Percentiles rank a stretch among this genome's conserved stretches.
Conservation (phyloP, 1,139 yeast genomes). For the Saccharomyces hybrid region DNA sequence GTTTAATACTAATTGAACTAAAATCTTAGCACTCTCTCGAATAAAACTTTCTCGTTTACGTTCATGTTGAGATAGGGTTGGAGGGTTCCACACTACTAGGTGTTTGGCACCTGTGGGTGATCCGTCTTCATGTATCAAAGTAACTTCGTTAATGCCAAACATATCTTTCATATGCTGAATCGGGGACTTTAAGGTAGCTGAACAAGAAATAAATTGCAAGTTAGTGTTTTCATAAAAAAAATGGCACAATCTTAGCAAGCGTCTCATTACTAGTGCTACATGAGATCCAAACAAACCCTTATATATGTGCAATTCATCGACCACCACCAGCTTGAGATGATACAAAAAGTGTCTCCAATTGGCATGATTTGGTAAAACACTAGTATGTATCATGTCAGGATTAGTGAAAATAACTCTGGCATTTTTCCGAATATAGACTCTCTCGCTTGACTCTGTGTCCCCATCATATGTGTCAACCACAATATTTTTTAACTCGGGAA, state of each 20-base stretch:
- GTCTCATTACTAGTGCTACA: constrained; percentile 75
- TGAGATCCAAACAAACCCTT: constrained; percentile 88
- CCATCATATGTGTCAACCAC: constrained; percentile 83
- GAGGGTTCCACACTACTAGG: constrained; percentile 78
- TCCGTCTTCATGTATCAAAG: constrained; percentile 67
- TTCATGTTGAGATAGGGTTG: constrained; percentile 33
- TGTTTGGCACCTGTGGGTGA: constrained; percentile 78
- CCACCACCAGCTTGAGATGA: constrained; percentile 63
- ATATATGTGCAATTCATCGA: constrained; percentile 87
- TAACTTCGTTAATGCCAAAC: constrained; percentile 53
- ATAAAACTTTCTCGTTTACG: constrained; percentile 59
- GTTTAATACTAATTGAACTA: constrained; percentile 55
- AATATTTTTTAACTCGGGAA: constrained; percentile 25
- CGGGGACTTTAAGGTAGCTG: constrained; percentile 83
- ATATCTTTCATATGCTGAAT: constrained; percentile 58
- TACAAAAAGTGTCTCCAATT: constrained; percentile 66
- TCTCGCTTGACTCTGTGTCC: constrained; percentile 60
- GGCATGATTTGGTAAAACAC: constrained; percentile 67
- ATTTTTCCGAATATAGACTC: constrained; percentile 47
- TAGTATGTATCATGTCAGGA: constrained; percentile 87
- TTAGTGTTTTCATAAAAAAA: constrained; percentile 42
- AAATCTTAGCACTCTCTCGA: constrained; percentile 63
- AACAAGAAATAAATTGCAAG: constrained; percentile 72
- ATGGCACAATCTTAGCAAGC: constrained; percentile 57
- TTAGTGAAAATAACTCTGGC: constrained; percentile 85